Evolutionary conservation across 805 yeast genomes (phyloP), one percentile per base, ranked within the genome.

Genomic region (Sugiyamaella americana): DNA sequence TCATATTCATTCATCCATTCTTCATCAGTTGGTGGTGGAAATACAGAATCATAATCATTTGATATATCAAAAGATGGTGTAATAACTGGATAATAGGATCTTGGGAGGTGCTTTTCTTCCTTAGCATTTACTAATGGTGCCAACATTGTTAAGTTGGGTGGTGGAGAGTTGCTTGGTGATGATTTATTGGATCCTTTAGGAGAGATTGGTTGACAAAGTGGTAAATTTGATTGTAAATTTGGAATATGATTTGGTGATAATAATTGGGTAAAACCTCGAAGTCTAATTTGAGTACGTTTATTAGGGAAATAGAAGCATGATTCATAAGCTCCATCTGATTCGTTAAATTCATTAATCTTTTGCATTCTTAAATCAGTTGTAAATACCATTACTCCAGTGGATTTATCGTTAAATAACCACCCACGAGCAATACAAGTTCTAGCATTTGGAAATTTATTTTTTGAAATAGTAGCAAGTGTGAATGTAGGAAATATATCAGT

Each of bases 391-490:
- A 83, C 76, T 57, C 84, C 86, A 21, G 82, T 80, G 47, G 75
- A 70, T 51, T 73, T 73, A 58, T 84, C 86, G 58, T 78, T 72
- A 59, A 86, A 87, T 42, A 87, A 66, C 63, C 84, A 87, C 5
- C 88, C 93, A 41, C 95, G 72, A 54, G 70, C 77, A 3, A 85
- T 78, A 50, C 86, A 76, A 0, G 93, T 82, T 54, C 95, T 67
- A 41, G 79, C 82, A 44, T 71, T 73, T 2, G 95, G 95, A 41
- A 58, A 48, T 8, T 65, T 62, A 16, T 77, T 74, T 10, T 63
- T 54, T 8, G 55, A 35, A 55, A 84, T 76, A 3, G 89, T 84
- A 41, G 87, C 79, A 46, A 85, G 74, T 52, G 82, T 80, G 55
- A 85, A 82, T 3, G 81, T 64, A 16, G 76, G 70, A 51, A 84